phyloP scores from a whole-genome alignment of 345 rosid genomes.

The Xanthoceras sorbifolium region DNA sequence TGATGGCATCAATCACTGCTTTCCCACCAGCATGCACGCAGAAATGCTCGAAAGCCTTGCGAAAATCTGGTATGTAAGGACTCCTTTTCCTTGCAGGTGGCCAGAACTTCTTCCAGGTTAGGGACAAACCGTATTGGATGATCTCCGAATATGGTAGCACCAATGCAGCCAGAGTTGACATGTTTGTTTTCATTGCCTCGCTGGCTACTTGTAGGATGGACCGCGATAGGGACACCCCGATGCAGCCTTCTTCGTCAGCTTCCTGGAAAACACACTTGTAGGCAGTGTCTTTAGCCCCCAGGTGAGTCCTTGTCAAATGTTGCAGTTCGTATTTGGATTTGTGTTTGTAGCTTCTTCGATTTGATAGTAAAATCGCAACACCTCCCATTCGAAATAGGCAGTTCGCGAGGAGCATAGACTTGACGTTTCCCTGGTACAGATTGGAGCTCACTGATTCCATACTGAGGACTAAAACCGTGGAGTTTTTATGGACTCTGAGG shows the following conservation, averaged over 20 bases:
- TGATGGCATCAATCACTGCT: constrained; percentile 24
- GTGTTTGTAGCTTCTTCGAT: constrained; percentile 16
- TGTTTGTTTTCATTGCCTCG: constrained; percentile 23
- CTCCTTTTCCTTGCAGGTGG: background rate
- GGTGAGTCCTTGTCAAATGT: constrained; percentile 37
- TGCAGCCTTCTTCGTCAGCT: constrained; percentile 28
- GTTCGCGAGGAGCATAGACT: constrained; percentile 44
- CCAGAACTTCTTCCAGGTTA: constrained; percentile 7
- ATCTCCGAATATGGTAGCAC: constrained; percentile 30
- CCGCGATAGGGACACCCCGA: constrained; percentile 28
- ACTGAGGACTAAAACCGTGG: constrained; percentile 32
- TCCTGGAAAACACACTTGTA: constrained; percentile 30
- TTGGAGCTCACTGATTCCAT: constrained; percentile 34
- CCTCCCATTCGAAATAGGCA: constrained; percentile 43
- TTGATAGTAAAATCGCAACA: constrained; percentile 37
- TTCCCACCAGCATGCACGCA: constrained; percentile 27
- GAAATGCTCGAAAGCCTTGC: constrained; percentile 28
- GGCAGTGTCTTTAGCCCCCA: constrained; percentile 28
- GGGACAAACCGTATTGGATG: background rate
- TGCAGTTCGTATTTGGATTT: constrained; percentile 28
- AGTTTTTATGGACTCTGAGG: constrained; percentile 30
- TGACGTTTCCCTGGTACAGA: constrained; percentile 34
- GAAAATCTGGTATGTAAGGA: constrained; percentile 18
- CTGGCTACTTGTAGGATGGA: constrained; percentile 23
- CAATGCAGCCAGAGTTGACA: constrained; percentile 14